Evolutionary conservation across 371 early-diverging fungal genomes (phyloP), one percentile per base, ranked within the genome.

Genomic region (Mortierella sp.): DNA sequence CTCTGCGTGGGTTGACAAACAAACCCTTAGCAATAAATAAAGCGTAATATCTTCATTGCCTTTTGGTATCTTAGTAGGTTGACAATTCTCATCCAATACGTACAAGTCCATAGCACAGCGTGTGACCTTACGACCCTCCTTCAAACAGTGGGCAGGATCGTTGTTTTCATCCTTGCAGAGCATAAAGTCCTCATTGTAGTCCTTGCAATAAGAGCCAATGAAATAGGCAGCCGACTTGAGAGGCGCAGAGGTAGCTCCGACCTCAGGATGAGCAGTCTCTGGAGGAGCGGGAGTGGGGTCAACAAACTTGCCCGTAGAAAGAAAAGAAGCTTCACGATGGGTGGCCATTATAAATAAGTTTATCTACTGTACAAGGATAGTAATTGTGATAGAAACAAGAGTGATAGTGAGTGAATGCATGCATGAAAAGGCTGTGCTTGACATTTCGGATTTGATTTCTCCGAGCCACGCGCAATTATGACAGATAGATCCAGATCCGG

Each of bases 131-230:
- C 97, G 91, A 19, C 98, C 98, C 75, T 97, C 98, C 85, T 90
- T 89, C 68, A 97, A 85, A 80, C 98, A 98, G 73, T 94, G 93
- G 68, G 89, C 87, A 22, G 98, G 98, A 76, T 97, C 93, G 71
- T 89, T 88, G 85, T 89, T 93, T 77, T 97, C 96, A 73, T 89
- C 86, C 88, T 97, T 98, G 90, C 98, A 98, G 60, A 95, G 90
- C 95, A 98, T 96, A 80, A 94, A 98, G 83, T 98, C 98, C 72
- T 97, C 96, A 74, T 91, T 93, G 88, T 95, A 97, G 65, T 91
- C 92, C 84, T 94, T 92, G 92, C 98, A 98, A 80, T 91, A 89
- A 61, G 89, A 84, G 45, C 94, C 95, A 78, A 98, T 93, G 84
- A 94, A 94, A 84, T 93, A 98, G 31, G 97, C 88, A 66, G 96